Evolutionary conservation across 176 grass and related monocot species (phyloP).

Genomic region (Bromus sterilis): DNA sequence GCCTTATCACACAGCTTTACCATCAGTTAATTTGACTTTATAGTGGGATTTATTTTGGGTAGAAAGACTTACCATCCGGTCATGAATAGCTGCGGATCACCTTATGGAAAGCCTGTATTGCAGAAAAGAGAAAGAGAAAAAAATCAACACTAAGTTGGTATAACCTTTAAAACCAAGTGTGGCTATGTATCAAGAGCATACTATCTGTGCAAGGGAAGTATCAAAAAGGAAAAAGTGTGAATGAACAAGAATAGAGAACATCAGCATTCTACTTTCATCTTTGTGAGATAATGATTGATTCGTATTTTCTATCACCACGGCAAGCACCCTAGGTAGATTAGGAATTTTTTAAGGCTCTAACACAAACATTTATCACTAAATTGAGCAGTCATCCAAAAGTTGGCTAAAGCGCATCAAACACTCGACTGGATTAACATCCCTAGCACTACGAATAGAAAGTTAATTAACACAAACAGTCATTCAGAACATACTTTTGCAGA

Average conservation of each 20-base stretch:
- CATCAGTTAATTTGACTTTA: not conserved
- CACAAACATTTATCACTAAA: not conserved
- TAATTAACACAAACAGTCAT: not conserved
- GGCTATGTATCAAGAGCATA: not conserved
- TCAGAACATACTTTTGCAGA: not conserved
- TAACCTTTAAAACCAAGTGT: not conserved
- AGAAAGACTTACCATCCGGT: conserved; percentile 59
- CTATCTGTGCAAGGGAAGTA: conserved; percentile 16
- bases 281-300: not conserved
- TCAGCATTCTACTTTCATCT: not conserved
- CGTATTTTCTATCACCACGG: not conserved
- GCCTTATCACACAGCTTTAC: not conserved
- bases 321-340: not conserved
- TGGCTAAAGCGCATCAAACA: not conserved
- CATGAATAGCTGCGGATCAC: conserved; percentile 81
- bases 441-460: not conserved
- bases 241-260: not conserved
- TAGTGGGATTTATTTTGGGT: not conserved
- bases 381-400: not conserved
- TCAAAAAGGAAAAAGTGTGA: not conserved
- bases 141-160: not conserved
- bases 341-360: not conserved
- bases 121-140: not conserved
- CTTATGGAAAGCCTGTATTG: too few relatives aligned
- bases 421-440: not conserved